Evolutionary conservation across 257 asterid species (phyloP).

Genomic region (Rubia yunnanensis): DNA sequence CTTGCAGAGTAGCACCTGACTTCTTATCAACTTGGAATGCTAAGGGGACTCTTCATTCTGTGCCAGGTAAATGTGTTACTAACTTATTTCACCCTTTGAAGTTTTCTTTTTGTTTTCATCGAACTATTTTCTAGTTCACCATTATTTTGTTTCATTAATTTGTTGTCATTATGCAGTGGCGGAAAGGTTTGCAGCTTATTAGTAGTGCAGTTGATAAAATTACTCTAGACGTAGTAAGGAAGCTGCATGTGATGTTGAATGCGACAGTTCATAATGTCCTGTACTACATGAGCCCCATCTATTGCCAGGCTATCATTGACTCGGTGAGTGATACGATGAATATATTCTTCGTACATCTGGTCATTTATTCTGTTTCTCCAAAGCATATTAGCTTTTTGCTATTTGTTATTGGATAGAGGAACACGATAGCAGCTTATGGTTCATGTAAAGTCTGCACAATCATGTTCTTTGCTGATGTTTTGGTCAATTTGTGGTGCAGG

Average conservation of each 20-base stretch:
- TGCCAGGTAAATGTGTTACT: constrained; percentile 59
- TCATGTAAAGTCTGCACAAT: neutral
- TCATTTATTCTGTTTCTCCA: neutral
- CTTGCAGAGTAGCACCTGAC: constrained; percentile 83
- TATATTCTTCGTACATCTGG: constrained; percentile 4
- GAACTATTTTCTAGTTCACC: neutral
- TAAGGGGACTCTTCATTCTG: constrained; percentile 86
- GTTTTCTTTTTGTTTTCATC: constrained; percentile 2
- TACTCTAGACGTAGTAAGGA: constrained; percentile 93
- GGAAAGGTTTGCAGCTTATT: constrained; percentile 83
- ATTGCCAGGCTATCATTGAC: constrained; percentile 90
- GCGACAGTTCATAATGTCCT: constrained; percentile 97
- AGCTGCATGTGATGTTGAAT: constrained; percentile 81
- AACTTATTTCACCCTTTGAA: neutral
- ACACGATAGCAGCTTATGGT: neutral
- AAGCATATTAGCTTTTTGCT: neutral
- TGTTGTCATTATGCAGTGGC: constrained; percentile 54
- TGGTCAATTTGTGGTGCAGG: constrained; percentile 41
- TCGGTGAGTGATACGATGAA: constrained; percentile 43
- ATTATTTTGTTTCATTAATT: neutral
- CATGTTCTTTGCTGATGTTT: constrained; percentile 8
- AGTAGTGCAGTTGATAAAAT: constrained; percentile 83
- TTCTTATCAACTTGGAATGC: constrained; percentile 74
- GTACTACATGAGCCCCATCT: constrained; percentile 97
- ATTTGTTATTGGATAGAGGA: too few species aligned